phyloP scores from a whole-genome alignment of 139 green algal species.

The Pseudopediastrum boryanum region DNA sequence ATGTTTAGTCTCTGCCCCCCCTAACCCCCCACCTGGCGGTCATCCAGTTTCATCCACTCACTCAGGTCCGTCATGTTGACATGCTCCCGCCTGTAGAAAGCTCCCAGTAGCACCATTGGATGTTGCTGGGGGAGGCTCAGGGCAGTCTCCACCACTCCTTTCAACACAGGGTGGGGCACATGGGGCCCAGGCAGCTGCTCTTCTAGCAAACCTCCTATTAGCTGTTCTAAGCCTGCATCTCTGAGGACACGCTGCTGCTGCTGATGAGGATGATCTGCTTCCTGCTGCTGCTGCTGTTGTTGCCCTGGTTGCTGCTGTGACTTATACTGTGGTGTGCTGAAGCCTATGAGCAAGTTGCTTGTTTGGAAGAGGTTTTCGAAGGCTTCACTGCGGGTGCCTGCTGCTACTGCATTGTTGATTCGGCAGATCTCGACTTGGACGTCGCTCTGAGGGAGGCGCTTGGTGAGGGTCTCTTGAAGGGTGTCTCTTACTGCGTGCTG shows the following conservation, averaged over 20 bases:
- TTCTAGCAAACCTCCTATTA: not conserved
- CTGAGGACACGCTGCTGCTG: not conserved
- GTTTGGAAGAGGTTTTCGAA: conserved; percentile 42
- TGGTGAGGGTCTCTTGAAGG: conserved; percentile 15
- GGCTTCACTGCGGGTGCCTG: not conserved
- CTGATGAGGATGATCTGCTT: not conserved
- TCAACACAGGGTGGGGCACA: conserved; percentile 29
- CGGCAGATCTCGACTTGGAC: conserved; percentile 21
- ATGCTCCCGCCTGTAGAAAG: conserved; percentile 44
- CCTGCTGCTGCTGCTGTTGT: conserved; percentile 9
- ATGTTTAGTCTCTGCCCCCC: not conserved
- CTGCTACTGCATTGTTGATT: conserved; percentile 49
- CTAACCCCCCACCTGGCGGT: conserved; percentile 20
- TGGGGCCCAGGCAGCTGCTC: not conserved
- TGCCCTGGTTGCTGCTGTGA: not conserved
- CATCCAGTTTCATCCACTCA: conserved; percentile 47
- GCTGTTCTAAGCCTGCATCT: conserved; percentile 8
- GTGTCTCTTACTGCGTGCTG: not conserved
- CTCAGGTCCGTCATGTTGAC: conserved; percentile 33
- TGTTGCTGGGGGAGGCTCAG: conserved; percentile 21
- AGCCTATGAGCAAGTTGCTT: conserved; percentile 54
- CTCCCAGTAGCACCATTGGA: conserved; percentile 48
- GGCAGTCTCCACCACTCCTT: conserved; percentile 27
- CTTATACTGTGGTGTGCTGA: conserved; percentile 11
- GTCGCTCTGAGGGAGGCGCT: conserved; percentile 13